phyloP scores from a whole-genome alignment of 2,329 filamentous ascomycete genomes.

The Blumeriella jaapii region DNA sequence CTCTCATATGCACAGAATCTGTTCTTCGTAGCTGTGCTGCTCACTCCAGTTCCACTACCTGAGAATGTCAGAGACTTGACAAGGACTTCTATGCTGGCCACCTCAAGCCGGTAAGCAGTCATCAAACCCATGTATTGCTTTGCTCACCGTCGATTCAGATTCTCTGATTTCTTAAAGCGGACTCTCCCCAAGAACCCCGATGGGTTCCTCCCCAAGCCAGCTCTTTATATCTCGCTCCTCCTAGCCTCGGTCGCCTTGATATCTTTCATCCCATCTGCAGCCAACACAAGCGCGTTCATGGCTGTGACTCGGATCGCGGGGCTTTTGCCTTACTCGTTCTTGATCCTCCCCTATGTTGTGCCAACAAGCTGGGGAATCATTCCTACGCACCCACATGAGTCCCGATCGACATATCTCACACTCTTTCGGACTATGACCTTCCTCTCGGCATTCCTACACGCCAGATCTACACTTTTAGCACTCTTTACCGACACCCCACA shows the following conservation, averaged over 20 bases:
- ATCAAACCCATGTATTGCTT: background rate
- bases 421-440: constrained; percentile 38
- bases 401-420: constrained; percentile 32
- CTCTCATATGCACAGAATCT: constrained; percentile 52
- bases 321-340: constrained; percentile 33
- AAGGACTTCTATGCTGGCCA: constrained; percentile 12
- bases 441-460: constrained; percentile 34
- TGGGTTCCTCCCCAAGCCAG: constrained; percentile 33
- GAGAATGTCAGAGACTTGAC: constrained; percentile 22
- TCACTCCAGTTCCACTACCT: constrained; percentile 40
- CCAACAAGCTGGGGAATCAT: constrained; percentile 38
- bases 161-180: constrained; percentile 26
- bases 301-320: constrained; percentile 27
- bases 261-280: constrained; percentile 31
- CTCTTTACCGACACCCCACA: constrained; percentile 37
- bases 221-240: constrained; percentile 28
- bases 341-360: constrained; percentile 36
- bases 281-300: constrained; percentile 32
- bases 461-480: constrained; percentile 32
- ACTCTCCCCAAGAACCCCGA: constrained; percentile 32
- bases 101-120: constrained; percentile 14
- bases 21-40: constrained; percentile 47
- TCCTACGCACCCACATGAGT: constrained; percentile 30
- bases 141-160: constrained; percentile 11
- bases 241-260: constrained; percentile 28